phyloP scores from a whole-genome alignment of 1,284 basidiomycete genomes.

The Pascua guehoae region DNA sequence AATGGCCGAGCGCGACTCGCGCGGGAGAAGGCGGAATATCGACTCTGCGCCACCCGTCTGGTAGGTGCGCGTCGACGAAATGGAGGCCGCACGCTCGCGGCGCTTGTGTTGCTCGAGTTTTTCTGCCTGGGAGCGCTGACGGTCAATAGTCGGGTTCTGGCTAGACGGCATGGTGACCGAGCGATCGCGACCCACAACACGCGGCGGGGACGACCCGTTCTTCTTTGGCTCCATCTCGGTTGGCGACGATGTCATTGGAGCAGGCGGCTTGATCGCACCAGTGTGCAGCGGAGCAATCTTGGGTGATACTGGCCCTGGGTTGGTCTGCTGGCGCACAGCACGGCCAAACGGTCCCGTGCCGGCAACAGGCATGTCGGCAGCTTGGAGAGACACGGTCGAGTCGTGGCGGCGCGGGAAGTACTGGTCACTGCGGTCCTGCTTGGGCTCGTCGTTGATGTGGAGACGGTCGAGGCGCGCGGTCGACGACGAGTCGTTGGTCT shows the following conservation, averaged over 20 bases:
- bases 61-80: conserved; percentile 58
- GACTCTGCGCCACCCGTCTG: conserved; percentile 84
- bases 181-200: background rate
- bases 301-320: conserved; percentile 2
- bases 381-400: conserved; percentile 60
- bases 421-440: conserved; percentile 61
- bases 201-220: no score
- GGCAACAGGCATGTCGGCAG: conserved; percentile 20
- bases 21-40: conserved; percentile 93
- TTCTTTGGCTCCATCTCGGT: no score
- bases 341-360: conserved; percentile 8
- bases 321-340: conserved; percentile 24
- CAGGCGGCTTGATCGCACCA: background rate
- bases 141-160: background rate
- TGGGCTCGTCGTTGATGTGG: conserved; percentile 26
- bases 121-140: conserved; percentile 8
- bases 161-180: conserved; percentile 14
- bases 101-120: conserved; percentile 33
- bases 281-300: background rate
- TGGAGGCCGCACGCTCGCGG: conserved; percentile 41
- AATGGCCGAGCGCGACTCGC: conserved; percentile 82
- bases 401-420: conserved; percentile 65
- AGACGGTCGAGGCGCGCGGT: conserved; percentile 21
- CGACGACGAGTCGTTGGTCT: conserved; percentile 24
- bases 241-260: background rate